Percentiles rank a stretch among this genome's conserved stretches.
phyloP scores from a whole-genome alignment of 257 asterid species.

The Anisodus tanguticus region DNA sequence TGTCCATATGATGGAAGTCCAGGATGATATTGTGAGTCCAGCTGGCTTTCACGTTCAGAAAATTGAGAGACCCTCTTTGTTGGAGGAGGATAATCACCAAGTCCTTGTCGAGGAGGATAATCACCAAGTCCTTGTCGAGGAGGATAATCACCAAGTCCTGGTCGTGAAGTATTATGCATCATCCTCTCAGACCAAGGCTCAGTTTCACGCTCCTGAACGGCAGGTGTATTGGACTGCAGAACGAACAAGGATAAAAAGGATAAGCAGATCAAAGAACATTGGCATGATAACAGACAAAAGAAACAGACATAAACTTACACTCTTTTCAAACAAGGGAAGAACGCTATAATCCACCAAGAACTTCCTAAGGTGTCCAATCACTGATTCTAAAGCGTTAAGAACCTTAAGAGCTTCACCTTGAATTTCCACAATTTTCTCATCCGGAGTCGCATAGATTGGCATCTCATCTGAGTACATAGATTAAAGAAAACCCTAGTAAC shows the following conservation, averaged over 20 bases:
- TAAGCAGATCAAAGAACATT: conserved; percentile 6
- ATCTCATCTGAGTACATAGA: conserved; percentile 53
- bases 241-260: conserved; percentile 11
- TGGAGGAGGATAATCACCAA: conserved; percentile 24
- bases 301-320: conserved; percentile 51
- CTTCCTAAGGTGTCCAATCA: conserved; percentile 79
- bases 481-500: neutral
- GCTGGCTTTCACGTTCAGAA: conserved; percentile 63
- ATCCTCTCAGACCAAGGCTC: conserved; percentile 68
- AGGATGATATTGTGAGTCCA: conserved; percentile 56
- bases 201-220: conserved; percentile 63
- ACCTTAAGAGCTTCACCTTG: conserved; percentile 87
- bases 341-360: conserved; percentile 86
- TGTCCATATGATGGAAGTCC: conserved; percentile 62
- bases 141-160: conserved; percentile 25
- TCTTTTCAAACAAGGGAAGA: conserved; percentile 83
- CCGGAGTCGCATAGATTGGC: conserved; percentile 72
- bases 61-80: conserved; percentile 61
- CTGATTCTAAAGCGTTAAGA: conserved; percentile 80
- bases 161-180: conserved; percentile 4
- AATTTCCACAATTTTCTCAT: conserved; percentile 82
- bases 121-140: conserved; percentile 12
- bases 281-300: neutral
- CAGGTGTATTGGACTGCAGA: conserved; percentile 58
- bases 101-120: neutral